Evolutionary conservation across 2,329 filamentous ascomycete genomes (phyloP), one percentile per base, ranked within the genome.

Genomic region (Biscogniauxia marginata): DNA sequence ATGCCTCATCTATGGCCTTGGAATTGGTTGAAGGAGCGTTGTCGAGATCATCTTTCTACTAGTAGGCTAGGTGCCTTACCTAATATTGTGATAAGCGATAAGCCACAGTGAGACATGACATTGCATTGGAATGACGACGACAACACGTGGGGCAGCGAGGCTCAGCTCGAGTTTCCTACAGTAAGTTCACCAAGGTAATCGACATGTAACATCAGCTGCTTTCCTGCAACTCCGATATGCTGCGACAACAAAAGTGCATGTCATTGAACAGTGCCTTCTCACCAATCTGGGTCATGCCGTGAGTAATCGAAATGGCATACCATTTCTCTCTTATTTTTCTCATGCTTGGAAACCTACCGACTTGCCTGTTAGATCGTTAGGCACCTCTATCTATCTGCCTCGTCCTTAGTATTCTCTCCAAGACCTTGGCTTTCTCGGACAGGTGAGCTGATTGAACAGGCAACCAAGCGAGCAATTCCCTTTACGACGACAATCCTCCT

Each of bases 81-180:
- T 34, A 34, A 34, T 34, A 34, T 34, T 46, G 53, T 49, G 57
- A 45, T 19, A 48, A 18, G 18, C 39, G 43, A 50, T 50, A 46
- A 60, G 60, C 60, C 60, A 62, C 60, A 53, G 55, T 58, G 58
- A 60, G 56, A 56, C 60, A 62, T 54, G 58, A 58, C 58, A 57
- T 58, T n/a, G n/a, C n/a, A n/a, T n/a, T n/a, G n/a, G n/a, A 50
- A 50, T 61, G 58, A 63, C 60, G 60, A 62, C 60, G 43, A 47
- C 34, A 49, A 56, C 54, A 45, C 54, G 54, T 56, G 23, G 45
- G 54, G 59, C 55, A 53, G n/a, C 54, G 58, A 58, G 62, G 62
- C 62, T 64, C 53, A 64, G 62, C 58, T 34, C 23, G 45, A 46
- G 18, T 13, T 18, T 46, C 21, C 20, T 23, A 23, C 45, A 13